Evolutionary conservation across 1,284 basidiomycete species (phyloP).

Genomic region (Anthracocystis panici-leucophaei): DNA sequence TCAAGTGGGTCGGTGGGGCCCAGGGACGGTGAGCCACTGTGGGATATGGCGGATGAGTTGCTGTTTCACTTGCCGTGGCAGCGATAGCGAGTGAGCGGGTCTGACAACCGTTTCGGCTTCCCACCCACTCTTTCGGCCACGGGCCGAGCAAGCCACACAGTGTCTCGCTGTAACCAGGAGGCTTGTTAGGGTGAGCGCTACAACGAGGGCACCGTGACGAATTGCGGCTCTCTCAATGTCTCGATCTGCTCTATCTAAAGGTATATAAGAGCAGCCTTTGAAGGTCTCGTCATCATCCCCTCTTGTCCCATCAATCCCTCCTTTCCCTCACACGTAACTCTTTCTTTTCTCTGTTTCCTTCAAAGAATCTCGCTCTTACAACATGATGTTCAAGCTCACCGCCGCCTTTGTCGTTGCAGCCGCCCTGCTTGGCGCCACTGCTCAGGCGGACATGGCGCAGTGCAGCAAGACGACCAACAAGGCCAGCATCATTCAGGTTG

Average conservation of each 20-base stretch:
- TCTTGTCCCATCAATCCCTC: too few relatives aligned
- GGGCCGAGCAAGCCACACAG: background rate
- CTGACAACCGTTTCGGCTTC: too few relatives aligned
- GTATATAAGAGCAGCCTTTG: background rate
- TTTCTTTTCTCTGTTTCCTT: too few relatives aligned
- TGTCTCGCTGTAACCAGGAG: too few relatives aligned
- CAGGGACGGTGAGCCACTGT: background rate
- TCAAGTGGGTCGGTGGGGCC: background rate
- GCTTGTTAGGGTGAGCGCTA: background rate
- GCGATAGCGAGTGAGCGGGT: too few relatives aligned
- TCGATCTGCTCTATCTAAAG: background rate
- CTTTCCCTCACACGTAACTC: too few relatives aligned
- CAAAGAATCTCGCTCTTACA: background rate
- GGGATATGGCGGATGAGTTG: background rate
- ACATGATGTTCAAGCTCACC: constrained; percentile 18
- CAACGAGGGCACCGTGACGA: too few relatives aligned
- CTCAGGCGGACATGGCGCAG: background rate
- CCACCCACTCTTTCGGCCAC: background rate
- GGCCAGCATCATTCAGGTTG: constrained; percentile 5
- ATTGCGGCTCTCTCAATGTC: too few relatives aligned
- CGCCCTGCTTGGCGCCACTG: background rate
- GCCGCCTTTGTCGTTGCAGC: constrained; percentile 8
- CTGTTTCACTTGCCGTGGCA: background rate
- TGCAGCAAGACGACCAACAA: constrained; percentile 1
- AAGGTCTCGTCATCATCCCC: background rate